Percentiles rank a stretch among this genome's conserved stretches.
Evolutionary conservation across 169 alveolate species (phyloP).

Genomic region (Eimeria praecox): DNA sequence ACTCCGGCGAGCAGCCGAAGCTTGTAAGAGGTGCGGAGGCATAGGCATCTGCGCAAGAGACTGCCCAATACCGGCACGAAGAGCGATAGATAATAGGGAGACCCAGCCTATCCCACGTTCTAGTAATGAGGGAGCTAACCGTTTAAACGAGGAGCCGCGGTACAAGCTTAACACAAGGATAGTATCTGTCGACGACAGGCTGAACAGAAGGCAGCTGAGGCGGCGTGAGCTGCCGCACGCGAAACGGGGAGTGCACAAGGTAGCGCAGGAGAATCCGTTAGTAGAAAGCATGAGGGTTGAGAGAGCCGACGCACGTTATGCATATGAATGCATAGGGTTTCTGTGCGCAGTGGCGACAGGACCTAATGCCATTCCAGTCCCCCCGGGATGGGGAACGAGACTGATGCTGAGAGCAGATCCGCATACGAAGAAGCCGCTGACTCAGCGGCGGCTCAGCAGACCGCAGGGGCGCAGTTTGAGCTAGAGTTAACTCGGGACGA

Average conservation of each 20-base stretch:
- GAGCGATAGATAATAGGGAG: too few relatives aligned
- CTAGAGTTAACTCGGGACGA: not conserved
- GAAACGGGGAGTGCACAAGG: not conserved
- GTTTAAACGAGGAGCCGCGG: too few relatives aligned
- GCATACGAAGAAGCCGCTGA: not conserved
- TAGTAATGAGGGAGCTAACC: too few relatives aligned
- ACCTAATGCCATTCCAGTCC: not conserved
- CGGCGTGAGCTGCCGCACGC: too few relatives aligned
- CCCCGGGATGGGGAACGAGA: not conserved
- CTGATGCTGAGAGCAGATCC: not conserved
- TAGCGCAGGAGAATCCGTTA: not conserved
- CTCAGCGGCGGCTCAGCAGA: not conserved
- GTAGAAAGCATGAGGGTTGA: not conserved
- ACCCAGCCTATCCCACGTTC: too few relatives aligned
- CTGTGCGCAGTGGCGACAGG: not conserved
- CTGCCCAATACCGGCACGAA: too few relatives aligned
- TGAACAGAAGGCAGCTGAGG: too few relatives aligned
- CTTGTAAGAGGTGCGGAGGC: not conserved
- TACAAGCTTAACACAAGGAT: too few relatives aligned
- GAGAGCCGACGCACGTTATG: not conserved
- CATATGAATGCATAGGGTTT: not conserved
- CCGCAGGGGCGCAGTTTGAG: not conserved
- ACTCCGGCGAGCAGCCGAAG: not conserved
- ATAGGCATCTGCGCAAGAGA: not conserved
- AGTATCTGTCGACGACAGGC: too few relatives aligned